These are phyloP conservation scores for Mollisiaceae sp. DNA, from an alignment of 2,329 filamentous ascomycete genomes.

Conservation along the genomic window DNA sequence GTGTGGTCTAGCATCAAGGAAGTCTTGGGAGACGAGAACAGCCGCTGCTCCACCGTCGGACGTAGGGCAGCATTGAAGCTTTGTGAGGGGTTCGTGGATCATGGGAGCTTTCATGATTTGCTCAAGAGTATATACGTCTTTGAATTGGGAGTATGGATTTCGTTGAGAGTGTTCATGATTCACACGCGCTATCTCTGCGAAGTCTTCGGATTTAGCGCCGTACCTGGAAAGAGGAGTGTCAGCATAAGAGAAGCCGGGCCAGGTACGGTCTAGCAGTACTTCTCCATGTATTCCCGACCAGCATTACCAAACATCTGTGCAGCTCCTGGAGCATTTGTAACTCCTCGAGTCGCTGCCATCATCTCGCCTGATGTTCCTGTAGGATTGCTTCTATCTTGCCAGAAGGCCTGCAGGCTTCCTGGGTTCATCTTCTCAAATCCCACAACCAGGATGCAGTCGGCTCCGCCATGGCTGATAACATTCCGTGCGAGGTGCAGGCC, in stretches of 20 bases:
- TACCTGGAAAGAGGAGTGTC: conserved; percentile 56
- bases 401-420: conserved; percentile 82
- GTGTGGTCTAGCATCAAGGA: conserved; percentile 84
- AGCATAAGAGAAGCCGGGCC: conserved; percentile 5
- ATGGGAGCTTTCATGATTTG: conserved; percentile 77
- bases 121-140: conserved; percentile 85
- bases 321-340: conserved; percentile 82
- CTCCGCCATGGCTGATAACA: conserved; percentile 78
- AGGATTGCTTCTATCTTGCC: conserved; percentile 83
- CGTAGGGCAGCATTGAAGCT: conserved; percentile 98
- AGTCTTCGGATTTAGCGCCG: conserved; percentile 83
- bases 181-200: conserved; percentile 90
- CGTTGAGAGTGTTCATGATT: conserved; percentile 91
- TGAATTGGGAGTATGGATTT: conserved; percentile 99
- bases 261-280: conserved; percentile 53
- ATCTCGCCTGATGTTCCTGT: conserved; percentile 74
- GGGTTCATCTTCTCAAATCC: conserved; percentile 99
- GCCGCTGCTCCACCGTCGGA: conserved; percentile 91
- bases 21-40: conserved; percentile 85
- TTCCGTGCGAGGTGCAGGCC: conserved; percentile 84
- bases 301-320: conserved; percentile 97
- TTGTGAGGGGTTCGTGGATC: conserved; percentile 88
- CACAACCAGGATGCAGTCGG: conserved; percentile 88
- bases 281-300: conserved; percentile 92
- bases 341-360: conserved; percentile 81